A percentile compares a stretch with the other conserved stretches of the same genome.
Conservation (phyloP, 768 basidiomycete genomes). For the Mycena floridula region DNA sequence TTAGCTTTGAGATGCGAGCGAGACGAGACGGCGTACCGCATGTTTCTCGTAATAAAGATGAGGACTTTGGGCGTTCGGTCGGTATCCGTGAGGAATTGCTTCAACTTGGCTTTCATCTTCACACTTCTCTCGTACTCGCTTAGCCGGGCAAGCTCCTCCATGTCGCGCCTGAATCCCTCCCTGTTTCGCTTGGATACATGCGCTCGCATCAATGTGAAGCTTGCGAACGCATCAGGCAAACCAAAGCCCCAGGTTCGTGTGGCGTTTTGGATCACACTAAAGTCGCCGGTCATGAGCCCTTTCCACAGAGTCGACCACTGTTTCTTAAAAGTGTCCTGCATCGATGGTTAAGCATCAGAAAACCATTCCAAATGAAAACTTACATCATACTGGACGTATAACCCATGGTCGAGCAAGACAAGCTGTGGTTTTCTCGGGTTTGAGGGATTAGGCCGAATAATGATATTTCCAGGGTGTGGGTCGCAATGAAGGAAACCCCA, state of each 20-base stretch:
- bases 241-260: constrained; percentile 46
- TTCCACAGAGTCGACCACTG: constrained; percentile 82
- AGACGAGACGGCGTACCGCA: constrained; percentile 39
- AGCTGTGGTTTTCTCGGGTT: constrained; percentile 47
- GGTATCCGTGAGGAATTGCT: constrained; percentile 63
- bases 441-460: constrained; percentile 54
- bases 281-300: constrained; percentile 52
- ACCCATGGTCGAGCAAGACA: constrained; percentile 87
- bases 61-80: constrained; percentile 75
- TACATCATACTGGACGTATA: constrained; percentile 54
- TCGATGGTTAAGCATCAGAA: constrained; percentile 7
- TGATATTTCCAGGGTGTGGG: constrained; percentile 74
- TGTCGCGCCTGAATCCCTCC: constrained; percentile 15
- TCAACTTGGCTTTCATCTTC: constrained; percentile 59
- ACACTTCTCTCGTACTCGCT: constrained; percentile 68
- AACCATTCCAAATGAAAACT: background rate
- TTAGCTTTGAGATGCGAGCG: background rate
- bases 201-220: constrained; percentile 64
- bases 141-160: constrained; percentile 28
- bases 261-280: constrained; percentile 41
- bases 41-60: constrained; percentile 71
- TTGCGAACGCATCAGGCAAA: constrained; percentile 66
- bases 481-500: constrained; percentile 91
- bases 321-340: constrained; percentile 58
- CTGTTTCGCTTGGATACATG: constrained; percentile 35